A percentile compares a stretch with the other conserved stretches of the same genome.
phyloP scores from a whole-genome alignment of 257 asterid species.

The Solanum bulbocastanum region DNA sequence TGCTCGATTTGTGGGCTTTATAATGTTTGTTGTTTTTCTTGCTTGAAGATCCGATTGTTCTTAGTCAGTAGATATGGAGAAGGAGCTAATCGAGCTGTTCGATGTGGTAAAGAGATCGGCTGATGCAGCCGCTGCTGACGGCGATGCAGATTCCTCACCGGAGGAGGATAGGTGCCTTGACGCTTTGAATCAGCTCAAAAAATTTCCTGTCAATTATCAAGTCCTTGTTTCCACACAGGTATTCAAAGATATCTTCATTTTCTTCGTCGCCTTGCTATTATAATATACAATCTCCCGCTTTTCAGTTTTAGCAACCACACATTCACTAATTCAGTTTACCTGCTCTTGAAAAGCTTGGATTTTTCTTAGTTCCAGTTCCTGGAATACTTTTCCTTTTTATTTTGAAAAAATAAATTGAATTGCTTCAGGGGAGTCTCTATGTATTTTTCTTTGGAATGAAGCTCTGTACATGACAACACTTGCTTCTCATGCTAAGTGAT shows the following conservation, averaged over 20 bases:
- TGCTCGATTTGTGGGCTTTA: neutral
- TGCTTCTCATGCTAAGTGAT: neutral
- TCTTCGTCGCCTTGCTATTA: neutral
- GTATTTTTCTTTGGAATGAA: neutral
- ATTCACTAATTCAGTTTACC: neutral
- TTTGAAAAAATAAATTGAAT: neutral
- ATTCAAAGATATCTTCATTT: neutral
- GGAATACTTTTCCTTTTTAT: neutral
- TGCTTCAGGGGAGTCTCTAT: neutral
- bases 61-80: conserved; percentile 46
- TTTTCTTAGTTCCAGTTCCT: neutral
- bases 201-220: conserved; percentile 75
- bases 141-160: conserved; percentile 34
- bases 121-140: conserved; percentile 28
- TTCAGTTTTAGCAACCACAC: neutral
- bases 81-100: conserved; percentile 66
- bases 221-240: conserved; percentile 92
- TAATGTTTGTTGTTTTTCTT: neutral
- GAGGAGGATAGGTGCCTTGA: conserved; percentile 36
- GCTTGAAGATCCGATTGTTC: neutral
- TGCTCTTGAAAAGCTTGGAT: neutral
- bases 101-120: conserved; percentile 82
- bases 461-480: neutral
- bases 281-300: neutral
- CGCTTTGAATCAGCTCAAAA: conserved; percentile 53